phyloP scores from a whole-genome alignment of 2,329 filamentous ascomycete species.

The Alternaria longipes region DNA sequence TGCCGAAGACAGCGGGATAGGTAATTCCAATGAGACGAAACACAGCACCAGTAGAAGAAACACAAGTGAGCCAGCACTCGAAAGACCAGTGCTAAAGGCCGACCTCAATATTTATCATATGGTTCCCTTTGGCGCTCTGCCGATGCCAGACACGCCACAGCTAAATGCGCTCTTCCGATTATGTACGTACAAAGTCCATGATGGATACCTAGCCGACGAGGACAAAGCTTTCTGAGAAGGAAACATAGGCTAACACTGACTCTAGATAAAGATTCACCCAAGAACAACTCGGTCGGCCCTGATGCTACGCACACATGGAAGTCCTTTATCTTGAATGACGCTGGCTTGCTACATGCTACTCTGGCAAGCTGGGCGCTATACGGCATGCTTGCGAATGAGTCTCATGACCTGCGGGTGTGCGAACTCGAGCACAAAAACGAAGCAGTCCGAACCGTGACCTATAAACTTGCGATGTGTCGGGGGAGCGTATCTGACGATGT shows the following conservation, averaged over 20 bases:
- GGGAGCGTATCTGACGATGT: conserved; percentile 35
- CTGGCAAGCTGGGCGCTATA: conserved; percentile 43
- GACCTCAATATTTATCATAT: conserved; percentile 26
- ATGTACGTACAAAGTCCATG: conserved; percentile 24
- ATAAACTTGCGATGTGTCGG: conserved; percentile 21
- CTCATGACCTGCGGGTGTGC: conserved; percentile 22
- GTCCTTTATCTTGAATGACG: conserved; percentile 33
- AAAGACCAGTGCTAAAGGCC: conserved; percentile 9
- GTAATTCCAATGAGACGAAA: too few species aligned
- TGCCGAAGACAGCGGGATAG: not conserved
- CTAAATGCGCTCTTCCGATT: conserved; percentile 34
- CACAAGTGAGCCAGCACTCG: not conserved
- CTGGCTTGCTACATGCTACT: conserved; percentile 36
- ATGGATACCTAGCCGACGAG: too few species aligned
- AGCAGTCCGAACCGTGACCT: conserved; percentile 38
- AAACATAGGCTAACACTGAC: not conserved
- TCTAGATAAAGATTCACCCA: conserved; percentile 28
- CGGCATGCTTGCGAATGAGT: conserved; percentile 27
- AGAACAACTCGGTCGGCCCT: conserved; percentile 31
- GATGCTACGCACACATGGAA: conserved; percentile 36
- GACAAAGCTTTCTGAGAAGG: not conserved
- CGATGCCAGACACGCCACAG: conserved; percentile 32
- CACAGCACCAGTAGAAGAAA: not conserved
- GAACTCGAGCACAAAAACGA: conserved; percentile 37
- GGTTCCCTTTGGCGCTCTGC: conserved; percentile 37